Percentiles rank a stretch among this genome's conserved stretches.
Evolutionary conservation across 192 early-diverging fungal genomes (phyloP).

Genomic region (Backusella psychrophila): DNA sequence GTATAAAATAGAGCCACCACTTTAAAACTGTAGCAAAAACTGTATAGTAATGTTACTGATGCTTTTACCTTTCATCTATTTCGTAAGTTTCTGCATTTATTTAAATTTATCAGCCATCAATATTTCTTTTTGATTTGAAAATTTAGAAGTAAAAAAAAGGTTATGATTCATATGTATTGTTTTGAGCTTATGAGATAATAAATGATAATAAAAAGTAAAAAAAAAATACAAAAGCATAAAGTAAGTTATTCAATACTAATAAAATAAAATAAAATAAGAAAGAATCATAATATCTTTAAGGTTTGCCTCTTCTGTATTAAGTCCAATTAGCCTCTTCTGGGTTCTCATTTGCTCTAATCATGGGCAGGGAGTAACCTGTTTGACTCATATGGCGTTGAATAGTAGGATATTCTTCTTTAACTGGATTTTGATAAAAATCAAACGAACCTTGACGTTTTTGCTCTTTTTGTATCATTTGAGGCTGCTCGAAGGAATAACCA

Average conservation of each 20-base stretch:
- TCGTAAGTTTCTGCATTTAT: neutral
- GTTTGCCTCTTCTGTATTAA: neutral
- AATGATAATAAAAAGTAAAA: neutral
- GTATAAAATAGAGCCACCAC: neutral
- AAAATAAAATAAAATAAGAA: neutral
- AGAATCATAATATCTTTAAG: constrained; percentile 1
- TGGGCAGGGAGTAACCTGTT: constrained; percentile 4
- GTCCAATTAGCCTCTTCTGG: constrained; percentile 6
- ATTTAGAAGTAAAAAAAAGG: neutral
- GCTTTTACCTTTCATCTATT: neutral
- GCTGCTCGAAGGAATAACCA: neutral
- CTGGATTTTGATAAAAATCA: neutral
- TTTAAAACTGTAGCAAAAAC: neutral
- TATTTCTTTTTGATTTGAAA: neutral
- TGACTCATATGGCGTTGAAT: neutral
- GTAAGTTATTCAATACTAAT: constrained; percentile 6
- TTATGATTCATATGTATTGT: constrained; percentile 3
- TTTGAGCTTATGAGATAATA: constrained; percentile 3
- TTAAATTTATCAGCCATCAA: neutral
- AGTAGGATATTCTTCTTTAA: constrained; percentile 10
- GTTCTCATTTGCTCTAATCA: constrained; percentile 16
- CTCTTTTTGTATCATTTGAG: neutral
- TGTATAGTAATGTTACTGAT: neutral
- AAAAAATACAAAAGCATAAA: neutral
- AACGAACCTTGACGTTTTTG: neutral